These are phyloP conservation scores for Pestalotiopsis sp. DNA, from an alignment of 2,329 filamentous ascomycete genomes.

Conservation along the genomic window DNA sequence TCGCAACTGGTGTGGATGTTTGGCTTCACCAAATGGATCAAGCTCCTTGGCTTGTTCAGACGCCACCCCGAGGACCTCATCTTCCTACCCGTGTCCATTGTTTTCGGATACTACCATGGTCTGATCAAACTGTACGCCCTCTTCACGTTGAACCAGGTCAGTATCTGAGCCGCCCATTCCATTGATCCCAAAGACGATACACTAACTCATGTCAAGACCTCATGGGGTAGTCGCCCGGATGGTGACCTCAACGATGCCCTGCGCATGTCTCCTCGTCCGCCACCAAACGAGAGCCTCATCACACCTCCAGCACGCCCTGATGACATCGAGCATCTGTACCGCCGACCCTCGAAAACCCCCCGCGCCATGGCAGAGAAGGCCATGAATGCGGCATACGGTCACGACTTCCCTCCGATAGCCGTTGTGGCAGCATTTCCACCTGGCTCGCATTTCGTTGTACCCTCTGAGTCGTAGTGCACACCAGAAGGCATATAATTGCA, in stretches of 20 bases:
- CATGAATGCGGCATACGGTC: constrained; percentile 19
- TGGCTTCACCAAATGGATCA: constrained; percentile 84
- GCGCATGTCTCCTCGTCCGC: constrained; percentile 60
- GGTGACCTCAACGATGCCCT: constrained; percentile 82
- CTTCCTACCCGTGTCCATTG: constrained; percentile 80
- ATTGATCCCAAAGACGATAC: constrained; percentile 1
- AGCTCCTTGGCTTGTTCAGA: constrained; percentile 83
- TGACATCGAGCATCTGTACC: constrained; percentile 24
- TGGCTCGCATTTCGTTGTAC: constrained; percentile 3
- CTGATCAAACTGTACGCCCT: constrained; percentile 89
- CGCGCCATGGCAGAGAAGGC: constrained; percentile 25
- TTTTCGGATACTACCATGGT: constrained; percentile 93
- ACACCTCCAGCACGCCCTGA: constrained; percentile 34
- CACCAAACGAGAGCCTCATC: constrained; percentile 36
- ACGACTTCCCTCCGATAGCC: constrained; percentile 22
- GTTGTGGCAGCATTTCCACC: constrained; percentile 20
- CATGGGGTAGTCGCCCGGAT: constrained; percentile 92
- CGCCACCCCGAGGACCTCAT: constrained; percentile 81
- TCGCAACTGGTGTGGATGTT: constrained; percentile 75
- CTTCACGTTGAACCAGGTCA: constrained; percentile 80
- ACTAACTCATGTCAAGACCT: constrained; percentile 64
- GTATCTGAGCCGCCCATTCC: constrained; percentile 31
- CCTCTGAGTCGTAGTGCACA: not conserved
- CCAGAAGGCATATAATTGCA: not conserved
- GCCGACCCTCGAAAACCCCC: constrained; percentile 1